Percentiles rank a stretch among this genome's conserved stretches.
Evolutionary conservation across 768 basidiomycete genomes (phyloP).

Genomic region (Kwoniella dejecticola): DNA sequence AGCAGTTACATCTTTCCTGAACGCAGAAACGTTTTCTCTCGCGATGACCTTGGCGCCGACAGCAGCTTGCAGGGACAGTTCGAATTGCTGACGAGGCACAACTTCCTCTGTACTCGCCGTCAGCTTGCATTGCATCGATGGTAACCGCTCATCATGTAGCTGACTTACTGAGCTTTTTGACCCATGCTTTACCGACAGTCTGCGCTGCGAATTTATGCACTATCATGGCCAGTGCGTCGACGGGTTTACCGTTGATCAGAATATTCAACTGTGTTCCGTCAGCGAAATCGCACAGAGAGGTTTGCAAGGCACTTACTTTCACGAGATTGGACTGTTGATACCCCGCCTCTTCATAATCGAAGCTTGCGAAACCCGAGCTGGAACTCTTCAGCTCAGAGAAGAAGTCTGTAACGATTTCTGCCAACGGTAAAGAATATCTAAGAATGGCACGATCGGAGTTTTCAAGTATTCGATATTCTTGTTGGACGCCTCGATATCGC

Average conservation of each 20-base stretch:
- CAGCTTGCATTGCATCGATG: not conserved
- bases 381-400: conserved; percentile 92
- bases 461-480: conserved; percentile 84
- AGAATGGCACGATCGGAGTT: conserved; percentile 67
- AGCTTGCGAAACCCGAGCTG: conserved; percentile 49
- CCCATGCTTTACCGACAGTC: conserved; percentile 76
- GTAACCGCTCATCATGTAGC: not conserved
- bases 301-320: conserved; percentile 77
- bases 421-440: conserved; percentile 77
- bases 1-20: conserved; percentile 78
- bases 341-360: conserved; percentile 90
- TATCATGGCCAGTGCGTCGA: conserved; percentile 90
- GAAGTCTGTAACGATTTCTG: conserved; percentile 92
- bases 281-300: too few relatives aligned
- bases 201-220: conserved; percentile 81
- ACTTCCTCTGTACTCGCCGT: conserved; percentile 63
- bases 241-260: conserved; percentile 80
- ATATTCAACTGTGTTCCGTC: conserved; percentile 95
- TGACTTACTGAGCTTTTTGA: conserved; percentile 86
- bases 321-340: conserved; percentile 77
- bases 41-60: conserved; percentile 85
- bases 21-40: conserved; percentile 79
- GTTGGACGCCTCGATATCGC: conserved; percentile 75
- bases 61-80: conserved; percentile 92
- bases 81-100: conserved; percentile 88